Base-by-base conservation (phyloP, 306 rosid genomes). In the Glycyrrhiza uralensis region DNA sequence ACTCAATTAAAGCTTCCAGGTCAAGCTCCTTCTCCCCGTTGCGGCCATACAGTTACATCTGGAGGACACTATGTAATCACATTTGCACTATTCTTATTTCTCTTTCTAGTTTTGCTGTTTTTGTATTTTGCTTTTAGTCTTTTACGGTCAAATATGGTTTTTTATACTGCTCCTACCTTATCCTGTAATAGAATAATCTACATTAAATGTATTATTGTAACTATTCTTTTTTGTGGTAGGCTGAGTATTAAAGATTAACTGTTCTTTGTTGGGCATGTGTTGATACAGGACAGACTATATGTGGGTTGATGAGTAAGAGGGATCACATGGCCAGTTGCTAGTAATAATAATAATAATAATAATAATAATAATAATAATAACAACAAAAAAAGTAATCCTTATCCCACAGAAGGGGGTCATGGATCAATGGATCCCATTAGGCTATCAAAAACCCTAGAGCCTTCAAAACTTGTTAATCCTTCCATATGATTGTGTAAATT, bases 1-100 rank as follows among this genome's bases (percentile, higher is more conserved):
- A 94, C 98, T 77, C 97, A 91, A 65, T 81, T 94, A 75, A 94
- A 89, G 89, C 98, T 94, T 83, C 98, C 98, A 11, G 97, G 98
- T 75, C 98, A 94, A 83, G 91, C 95, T 62, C 98, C 98, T 75
- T 85, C 98, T 55, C 73, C 98, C 9, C 91, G 95, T 13, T 94
- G 98, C 60, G 98, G 97, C 72, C 98, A 94, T 64, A 85, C 97
- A 50, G 77, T 94, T 63, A 89, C 97, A 47, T 87, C 85, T 29
- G 90, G 92, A 73, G 96, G 98, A 82, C 96, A 83, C 76, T 76
- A 89, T 77, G 98, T 94, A 91, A 89, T 56, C 64, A 71, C 74
- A 60, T 78, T 66, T 51, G 17, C 68, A 47, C 18, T 19, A 58
- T 56, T 62, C 61, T 62, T 49, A 46, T 10, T 72, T 20, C 51